Conservation (phyloP, 2,329 filamentous ascomycete species). For the Chaetothyriales sp. region DNA sequence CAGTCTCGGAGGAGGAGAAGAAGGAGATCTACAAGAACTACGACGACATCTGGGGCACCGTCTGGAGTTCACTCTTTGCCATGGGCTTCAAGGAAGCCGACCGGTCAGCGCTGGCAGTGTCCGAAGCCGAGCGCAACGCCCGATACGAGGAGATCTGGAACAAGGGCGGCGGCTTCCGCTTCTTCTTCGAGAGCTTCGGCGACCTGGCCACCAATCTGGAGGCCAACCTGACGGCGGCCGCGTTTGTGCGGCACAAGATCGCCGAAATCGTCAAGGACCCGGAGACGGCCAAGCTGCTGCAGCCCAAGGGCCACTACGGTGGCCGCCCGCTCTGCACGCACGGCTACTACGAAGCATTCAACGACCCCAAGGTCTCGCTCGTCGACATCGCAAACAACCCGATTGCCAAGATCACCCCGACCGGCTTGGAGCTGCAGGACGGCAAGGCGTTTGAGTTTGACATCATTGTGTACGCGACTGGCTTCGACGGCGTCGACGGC, state of each 20-base stretch:
- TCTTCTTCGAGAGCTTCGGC: constrained; percentile 36
- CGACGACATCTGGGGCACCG: constrained; percentile 21
- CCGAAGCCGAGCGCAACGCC: constrained; percentile 21
- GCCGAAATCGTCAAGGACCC: constrained; percentile 37
- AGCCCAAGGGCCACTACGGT: constrained; percentile 9
- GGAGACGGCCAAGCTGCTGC: constrained; percentile 19
- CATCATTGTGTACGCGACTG: constrained; percentile 28
- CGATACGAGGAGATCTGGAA: constrained; percentile 35
- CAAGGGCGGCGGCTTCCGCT: constrained; percentile 32
- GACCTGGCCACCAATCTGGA: constrained; percentile 33
- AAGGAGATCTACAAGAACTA: constrained; percentile 22
- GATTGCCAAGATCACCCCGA: constrained; percentile 26
- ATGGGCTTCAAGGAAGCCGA: constrained; percentile 14
- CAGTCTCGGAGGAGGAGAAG: constrained; percentile 3
- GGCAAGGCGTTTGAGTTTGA: constrained; percentile 27
- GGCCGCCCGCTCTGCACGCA: constrained; percentile 10
- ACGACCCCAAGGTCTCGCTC: constrained; percentile 32
- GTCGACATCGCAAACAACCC: constrained; percentile 30
- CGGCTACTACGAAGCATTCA: constrained; percentile 35
- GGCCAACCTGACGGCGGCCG: constrained; percentile 38
- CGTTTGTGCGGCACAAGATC: constrained; percentile 41
- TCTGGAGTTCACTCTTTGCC: constrained; percentile 17
- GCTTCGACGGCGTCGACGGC: constrained; percentile 29
- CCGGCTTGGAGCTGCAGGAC: constrained; percentile 27
- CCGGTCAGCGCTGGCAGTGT: constrained; percentile 4